Conservation (phyloP, 164 flowering plant genomes). For the Vitis amurensis region DNA sequence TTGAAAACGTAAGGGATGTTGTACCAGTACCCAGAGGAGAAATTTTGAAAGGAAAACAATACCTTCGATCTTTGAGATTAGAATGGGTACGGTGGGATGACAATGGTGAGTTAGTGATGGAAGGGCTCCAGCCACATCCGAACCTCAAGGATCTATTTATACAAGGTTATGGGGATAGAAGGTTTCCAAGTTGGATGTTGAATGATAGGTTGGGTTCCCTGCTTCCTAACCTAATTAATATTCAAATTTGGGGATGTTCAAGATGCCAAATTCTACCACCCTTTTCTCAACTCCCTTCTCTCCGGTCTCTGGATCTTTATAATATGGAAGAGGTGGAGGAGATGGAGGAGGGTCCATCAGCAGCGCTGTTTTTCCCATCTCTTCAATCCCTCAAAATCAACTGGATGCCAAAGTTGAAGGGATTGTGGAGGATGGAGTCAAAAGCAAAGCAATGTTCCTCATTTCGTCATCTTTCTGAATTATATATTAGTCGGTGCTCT, state of each 20-base stretch:
- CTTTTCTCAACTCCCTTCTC: neutral
- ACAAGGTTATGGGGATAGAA: neutral
- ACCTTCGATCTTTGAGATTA: neutral
- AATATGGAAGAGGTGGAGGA: neutral
- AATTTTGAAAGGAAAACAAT: neutral
- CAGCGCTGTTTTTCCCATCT: neutral
- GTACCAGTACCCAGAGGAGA: neutral
- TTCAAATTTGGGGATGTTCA: neutral
- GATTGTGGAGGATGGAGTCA: neutral
- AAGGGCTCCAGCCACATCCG: neutral
- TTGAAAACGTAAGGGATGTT: neutral
- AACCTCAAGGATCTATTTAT: neutral
- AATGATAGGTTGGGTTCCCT: neutral
- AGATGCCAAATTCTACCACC: neutral
- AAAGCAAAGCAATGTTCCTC: neutral
- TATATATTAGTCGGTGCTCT: too few species aligned
- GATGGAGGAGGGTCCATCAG: neutral
- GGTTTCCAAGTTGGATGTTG: neutral
- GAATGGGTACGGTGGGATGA: neutral
- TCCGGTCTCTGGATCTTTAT: neutral
- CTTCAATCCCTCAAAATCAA: neutral
- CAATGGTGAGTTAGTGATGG: neutral
- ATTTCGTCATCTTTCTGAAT: too few species aligned
- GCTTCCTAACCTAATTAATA: neutral
- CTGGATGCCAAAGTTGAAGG: neutral